A percentile compares a stretch with the other conserved stretches of the same genome.
These are phyloP conservation scores for Phytophthora vignae DNA, from an alignment of 352 stramenopile species.

Conservation along the genomic window DNA sequence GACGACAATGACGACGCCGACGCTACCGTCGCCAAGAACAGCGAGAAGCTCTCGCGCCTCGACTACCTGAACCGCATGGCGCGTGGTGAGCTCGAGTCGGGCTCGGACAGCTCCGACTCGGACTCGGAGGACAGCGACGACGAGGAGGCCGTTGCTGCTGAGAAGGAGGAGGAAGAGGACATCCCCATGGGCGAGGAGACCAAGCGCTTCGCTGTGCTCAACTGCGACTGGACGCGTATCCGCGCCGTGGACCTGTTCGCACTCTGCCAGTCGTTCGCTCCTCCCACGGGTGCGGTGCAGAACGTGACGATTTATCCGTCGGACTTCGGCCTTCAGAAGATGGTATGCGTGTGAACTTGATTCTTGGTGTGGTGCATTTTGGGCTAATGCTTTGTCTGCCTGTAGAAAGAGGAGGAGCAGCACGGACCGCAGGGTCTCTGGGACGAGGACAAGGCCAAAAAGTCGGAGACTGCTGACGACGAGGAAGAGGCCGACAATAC, in stretches of 20 bases:
- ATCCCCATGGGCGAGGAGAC: conserved; percentile 88
- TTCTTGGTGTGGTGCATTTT: conserved; percentile 3
- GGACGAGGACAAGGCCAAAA: conserved; percentile 55
- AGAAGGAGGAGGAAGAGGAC: conserved; percentile 70
- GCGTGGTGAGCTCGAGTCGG: conserved; percentile 76
- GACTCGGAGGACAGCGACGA: conserved; percentile 64
- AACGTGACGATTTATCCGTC: conserved; percentile 96
- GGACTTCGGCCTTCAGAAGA: conserved; percentile 95
- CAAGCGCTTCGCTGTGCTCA: conserved; percentile 93
- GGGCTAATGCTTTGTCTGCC: conserved; percentile 3
- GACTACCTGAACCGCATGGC: conserved; percentile 90
- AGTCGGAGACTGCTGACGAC: conserved; percentile 26
- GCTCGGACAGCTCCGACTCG: conserved; percentile 56
- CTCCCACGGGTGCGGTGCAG: conserved; percentile 87
- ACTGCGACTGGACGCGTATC: conserved; percentile 97
- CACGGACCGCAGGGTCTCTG: conserved; percentile 73
- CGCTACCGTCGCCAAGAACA: conserved; percentile 45
- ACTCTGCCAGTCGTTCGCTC: conserved; percentile 95
- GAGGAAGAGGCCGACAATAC: conserved; percentile 8
- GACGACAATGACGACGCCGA: conserved; percentile 42
- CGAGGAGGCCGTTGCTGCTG: conserved; percentile 46
- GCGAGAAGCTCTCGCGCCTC: conserved; percentile 77
- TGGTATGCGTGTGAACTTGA: conserved; percentile 60
- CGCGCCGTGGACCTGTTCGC: conserved; percentile 96
- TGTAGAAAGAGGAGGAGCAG: conserved; percentile 84